Evolutionary conservation across 2,329 filamentous ascomycete species (phyloP).

Genomic region (Clarireedia hainanense): DNA sequence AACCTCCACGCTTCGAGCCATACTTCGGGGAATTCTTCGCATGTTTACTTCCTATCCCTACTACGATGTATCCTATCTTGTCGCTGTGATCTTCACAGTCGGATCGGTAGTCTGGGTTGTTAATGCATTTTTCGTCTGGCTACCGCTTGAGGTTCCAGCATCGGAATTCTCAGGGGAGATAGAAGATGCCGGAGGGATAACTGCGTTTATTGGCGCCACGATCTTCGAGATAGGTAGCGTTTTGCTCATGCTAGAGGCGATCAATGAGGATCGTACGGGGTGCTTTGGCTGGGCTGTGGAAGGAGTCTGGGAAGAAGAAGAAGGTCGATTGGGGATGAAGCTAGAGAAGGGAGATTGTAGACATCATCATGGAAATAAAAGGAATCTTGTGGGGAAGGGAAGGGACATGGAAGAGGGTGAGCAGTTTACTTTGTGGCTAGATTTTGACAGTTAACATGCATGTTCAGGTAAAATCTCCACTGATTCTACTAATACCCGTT

Average conservation of each 20-base stretch:
- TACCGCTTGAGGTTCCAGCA: constrained; percentile 46
- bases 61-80: constrained; percentile 50
- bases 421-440: not conserved
- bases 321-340: constrained; percentile 21
- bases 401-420: not conserved
- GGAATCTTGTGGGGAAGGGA: constrained; percentile 32
- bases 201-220: constrained; percentile 58
- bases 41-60: constrained; percentile 45
- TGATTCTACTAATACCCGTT: not conserved
- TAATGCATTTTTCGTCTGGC: constrained; percentile 57
- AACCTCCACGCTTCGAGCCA: constrained; percentile 25
- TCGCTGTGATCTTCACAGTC: constrained; percentile 45
- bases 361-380: constrained; percentile 36
- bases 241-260: constrained; percentile 56
- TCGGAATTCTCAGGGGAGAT: constrained; percentile 48
- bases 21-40: constrained; percentile 31
- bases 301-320: constrained; percentile 32
- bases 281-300: constrained; percentile 66
- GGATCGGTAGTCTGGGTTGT: constrained; percentile 48
- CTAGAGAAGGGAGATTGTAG: constrained; percentile 26
- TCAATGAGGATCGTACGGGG: constrained; percentile 57
- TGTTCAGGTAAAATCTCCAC: not conserved
- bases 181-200: constrained; percentile 48
- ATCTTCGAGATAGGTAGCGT: constrained; percentile 58
- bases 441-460: not conserved